Percentiles rank a stretch among this genome's conserved stretches.
These are phyloP conservation scores for Fusarium nurragi DNA, from an alignment of 2,329 filamentous ascomycete species.

Conservation along the genomic window DNA sequence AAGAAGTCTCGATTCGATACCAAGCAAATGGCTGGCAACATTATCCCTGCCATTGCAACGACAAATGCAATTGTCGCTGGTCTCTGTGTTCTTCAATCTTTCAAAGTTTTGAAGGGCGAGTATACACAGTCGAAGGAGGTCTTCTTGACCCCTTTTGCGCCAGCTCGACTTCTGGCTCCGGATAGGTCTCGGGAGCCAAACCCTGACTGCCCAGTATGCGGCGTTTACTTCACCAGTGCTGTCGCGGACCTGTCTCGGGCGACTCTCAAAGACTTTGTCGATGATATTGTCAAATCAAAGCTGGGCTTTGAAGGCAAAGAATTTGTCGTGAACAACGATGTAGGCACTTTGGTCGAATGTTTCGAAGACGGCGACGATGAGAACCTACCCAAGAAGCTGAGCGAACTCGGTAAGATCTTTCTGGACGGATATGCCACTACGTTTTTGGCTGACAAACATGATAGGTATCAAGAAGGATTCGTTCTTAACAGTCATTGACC, in stretches of 20 bases:
- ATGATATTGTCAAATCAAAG: conserved; percentile 74
- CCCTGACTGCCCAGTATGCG: conserved; percentile 83
- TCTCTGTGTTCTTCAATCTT: conserved; percentile 89
- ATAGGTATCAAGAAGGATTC: conserved; percentile 74
- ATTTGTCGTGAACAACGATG: conserved; percentile 78
- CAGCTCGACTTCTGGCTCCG: conserved; percentile 66
- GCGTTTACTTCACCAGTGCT: conserved; percentile 74
- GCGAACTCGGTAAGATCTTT: conserved; percentile 70
- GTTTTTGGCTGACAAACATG: conserved; percentile 24
- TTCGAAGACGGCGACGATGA: conserved; percentile 80
- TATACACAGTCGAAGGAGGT: conserved; percentile 80
- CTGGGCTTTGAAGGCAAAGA: conserved; percentile 82
- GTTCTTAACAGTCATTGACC: conserved; percentile 87
- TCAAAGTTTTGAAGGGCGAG: conserved; percentile 84
- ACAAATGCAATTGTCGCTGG: conserved; percentile 97
- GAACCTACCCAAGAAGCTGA: conserved; percentile 82
- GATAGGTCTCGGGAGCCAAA: conserved; percentile 73
- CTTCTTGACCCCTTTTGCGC: conserved; percentile 77
- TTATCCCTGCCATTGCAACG: conserved; percentile 97
- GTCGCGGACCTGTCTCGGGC: conserved; percentile 75
- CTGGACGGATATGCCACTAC: not conserved
- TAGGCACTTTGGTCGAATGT: conserved; percentile 74
- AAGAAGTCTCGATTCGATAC: conserved; percentile 92
- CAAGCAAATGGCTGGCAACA: conserved; percentile 99
- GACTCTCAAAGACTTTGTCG: conserved; percentile 81